These are phyloP conservation scores for Fraxinus pennsylvanica DNA, from an alignment of 257 asterid genomes.

Conservation along the genomic window DNA sequence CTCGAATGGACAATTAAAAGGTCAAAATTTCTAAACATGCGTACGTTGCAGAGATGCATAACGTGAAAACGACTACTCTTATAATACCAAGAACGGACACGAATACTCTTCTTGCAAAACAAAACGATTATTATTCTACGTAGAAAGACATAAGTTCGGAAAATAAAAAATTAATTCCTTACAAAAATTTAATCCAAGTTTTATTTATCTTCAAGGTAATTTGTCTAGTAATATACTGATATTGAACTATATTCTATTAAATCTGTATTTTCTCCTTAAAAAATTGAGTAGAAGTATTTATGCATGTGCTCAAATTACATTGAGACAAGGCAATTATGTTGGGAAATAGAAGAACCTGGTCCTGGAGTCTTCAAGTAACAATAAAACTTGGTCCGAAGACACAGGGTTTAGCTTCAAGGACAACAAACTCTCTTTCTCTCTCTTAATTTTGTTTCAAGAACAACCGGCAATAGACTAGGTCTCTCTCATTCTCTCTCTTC, in stretches of 20 bases:
- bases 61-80: no score
- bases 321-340: background rate
- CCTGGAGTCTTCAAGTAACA: background rate
- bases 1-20: no score
- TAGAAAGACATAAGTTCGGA: no score
- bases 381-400: background rate
- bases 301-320: background rate
- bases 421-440: background rate
- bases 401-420: background rate
- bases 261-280: background rate
- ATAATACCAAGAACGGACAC: no score
- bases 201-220: no score
- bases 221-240: no score
- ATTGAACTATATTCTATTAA: no score
- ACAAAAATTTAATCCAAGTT: no score
- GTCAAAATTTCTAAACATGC: background rate
- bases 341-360: background rate
- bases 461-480: constrained; percentile 14
- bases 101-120: no score
- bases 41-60: no score
- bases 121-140: no score
- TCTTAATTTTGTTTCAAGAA: background rate
- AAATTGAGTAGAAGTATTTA: background rate
- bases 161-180: no score
- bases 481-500: background rate